A percentile compares a stretch with the other conserved stretches of the same genome.
Conservation (phyloP, 78 protist genomes). For the Chrysochromulina tobinii region DNA sequence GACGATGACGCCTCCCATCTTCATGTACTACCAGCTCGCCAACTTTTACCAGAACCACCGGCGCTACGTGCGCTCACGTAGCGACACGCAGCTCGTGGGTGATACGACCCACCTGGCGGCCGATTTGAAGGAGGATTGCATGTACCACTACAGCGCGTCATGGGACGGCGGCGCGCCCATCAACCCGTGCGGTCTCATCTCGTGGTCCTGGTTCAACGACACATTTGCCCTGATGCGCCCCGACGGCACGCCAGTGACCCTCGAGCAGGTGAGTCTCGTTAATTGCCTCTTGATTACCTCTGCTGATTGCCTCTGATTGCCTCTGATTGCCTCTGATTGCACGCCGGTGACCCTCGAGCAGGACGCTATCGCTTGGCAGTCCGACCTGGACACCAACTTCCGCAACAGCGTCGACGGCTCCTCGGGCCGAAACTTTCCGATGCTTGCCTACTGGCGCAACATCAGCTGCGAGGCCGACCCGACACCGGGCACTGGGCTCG, state of each 20-base stretch:
- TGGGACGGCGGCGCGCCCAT: too few relatives aligned
- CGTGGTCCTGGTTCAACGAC: constrained; percentile 6
- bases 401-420: neutral
- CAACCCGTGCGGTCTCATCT: constrained; percentile 14
- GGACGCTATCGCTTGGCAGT: constrained; percentile 1
- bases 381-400: neutral
- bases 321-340: neutral
- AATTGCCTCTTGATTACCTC: too few relatives aligned
- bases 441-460: neutral
- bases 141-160: too few relatives aligned
- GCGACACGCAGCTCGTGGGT: neutral
- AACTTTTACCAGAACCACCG: constrained; percentile 39
- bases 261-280: neutral
- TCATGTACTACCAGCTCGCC: neutral
- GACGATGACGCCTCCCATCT: neutral
- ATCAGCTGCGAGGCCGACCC: neutral
- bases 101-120: too few relatives aligned
- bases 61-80: neutral
- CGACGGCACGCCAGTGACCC: neutral
- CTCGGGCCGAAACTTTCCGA: neutral
- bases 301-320: too few relatives aligned
- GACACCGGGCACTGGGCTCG: too few relatives aligned
- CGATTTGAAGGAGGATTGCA: too few relatives aligned
- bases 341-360: neutral
- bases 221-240: neutral